Conservation (phyloP, 352 stramenopile species). For the Globisporangium apiculatum region DNA sequence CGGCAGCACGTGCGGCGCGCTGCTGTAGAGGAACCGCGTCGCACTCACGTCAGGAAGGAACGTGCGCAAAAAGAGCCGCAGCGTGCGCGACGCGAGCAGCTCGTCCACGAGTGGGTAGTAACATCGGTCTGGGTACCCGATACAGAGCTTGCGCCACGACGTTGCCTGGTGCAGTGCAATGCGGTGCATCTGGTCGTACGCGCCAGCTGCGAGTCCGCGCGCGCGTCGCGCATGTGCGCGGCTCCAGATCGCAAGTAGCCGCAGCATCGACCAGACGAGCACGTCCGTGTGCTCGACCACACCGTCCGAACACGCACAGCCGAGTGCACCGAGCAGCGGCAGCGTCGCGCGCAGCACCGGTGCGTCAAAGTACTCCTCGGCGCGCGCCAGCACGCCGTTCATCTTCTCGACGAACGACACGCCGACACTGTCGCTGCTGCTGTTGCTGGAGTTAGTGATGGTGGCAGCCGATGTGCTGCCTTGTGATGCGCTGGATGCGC, state of each 20-base stretch:
- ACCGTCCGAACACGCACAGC: conserved; percentile 27
- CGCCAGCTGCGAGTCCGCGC: conserved; percentile 16
- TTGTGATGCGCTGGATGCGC: background rate
- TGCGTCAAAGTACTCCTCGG: conserved; percentile 24
- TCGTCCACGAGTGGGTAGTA: conserved; percentile 56
- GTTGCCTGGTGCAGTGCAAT: conserved; percentile 32
- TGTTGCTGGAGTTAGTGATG: background rate
- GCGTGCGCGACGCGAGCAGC: conserved; percentile 27
- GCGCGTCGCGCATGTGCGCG: conserved; percentile 23
- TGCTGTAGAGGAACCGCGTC: conserved; percentile 33
- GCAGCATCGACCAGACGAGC: conserved; percentile 45
- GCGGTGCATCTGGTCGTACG: conserved; percentile 42
- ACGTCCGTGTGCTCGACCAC: conserved; percentile 27
- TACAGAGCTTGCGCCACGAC: conserved; percentile 49
- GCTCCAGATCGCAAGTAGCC: conserved; percentile 46
- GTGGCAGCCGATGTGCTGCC: background rate
- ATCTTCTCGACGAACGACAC: conserved; percentile 28
- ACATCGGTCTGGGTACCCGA: conserved; percentile 43
- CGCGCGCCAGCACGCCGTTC: conserved; percentile 20
- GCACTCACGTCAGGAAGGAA: conserved; percentile 45
- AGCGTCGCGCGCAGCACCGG: conserved; percentile 19
- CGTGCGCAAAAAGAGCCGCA: conserved; percentile 46
- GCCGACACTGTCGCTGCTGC: background rate
- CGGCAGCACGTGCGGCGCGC: conserved; percentile 48
- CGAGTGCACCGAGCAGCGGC: conserved; percentile 28